Evolutionary conservation across 768 basidiomycete species (phyloP), one percentile per base, ranked within the genome.

Genomic region (Chalciporus chontae): DNA sequence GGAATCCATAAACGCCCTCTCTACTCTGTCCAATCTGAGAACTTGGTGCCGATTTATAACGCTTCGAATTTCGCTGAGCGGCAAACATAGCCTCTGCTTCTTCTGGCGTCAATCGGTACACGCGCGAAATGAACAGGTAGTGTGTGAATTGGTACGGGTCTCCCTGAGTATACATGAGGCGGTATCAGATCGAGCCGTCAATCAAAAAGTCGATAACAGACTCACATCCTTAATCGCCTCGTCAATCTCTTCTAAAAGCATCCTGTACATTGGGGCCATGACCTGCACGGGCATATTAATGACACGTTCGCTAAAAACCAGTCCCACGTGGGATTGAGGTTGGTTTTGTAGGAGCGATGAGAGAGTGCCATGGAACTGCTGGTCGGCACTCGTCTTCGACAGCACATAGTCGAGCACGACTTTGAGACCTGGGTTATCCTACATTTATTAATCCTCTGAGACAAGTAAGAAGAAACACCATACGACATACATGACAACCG

Each of bases 221-320:
- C 80, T 46, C 50, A 87, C 90, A 43, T 85, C 82, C 43, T 77
- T 73, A 32, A 79, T 68, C 3, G 88, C 89, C 72, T 76, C 81
- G 32, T 81, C 73, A n/a, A 96, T 72, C 66, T 99, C 95, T 41
- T 89, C 83, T 0, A 74, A 71, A 19, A 98, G 75, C 88, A 97
- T 93, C 39, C 76, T 76, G 67, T 94, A 97, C 84, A 96, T 87
- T 1, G 92, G 94, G 5, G 93, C 87, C 8, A 94, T 77, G 31
- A 94, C 82, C 58, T 97, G 91, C 13, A 93, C 86, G 0, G 95
- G 95, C 85, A 99, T 94, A 66, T 98, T 99, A 56, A 96, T 77
- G 44, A 98, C 74, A 0, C 95, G 77, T 66, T 96, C 92, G 55
- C 85, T 88, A 55, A 99, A 73, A 8, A 97, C 76, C 15, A 96